Base-by-base conservation (phyloP, 257 asterid genomes). In the Ehretia macrophylla region DNA sequence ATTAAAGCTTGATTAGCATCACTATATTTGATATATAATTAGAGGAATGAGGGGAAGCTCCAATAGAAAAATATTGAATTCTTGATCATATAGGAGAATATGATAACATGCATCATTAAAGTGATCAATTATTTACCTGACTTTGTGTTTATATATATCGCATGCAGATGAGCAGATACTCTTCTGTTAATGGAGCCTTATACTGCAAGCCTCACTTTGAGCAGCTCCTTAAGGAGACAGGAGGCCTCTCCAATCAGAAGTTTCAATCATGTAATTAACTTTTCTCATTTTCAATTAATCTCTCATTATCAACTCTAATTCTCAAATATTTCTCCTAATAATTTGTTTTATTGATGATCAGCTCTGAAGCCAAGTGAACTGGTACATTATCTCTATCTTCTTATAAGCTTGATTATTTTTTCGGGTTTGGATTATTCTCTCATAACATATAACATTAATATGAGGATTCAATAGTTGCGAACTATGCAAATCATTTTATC, bases 151-250 rank as follows among this genome's bases (percentile, higher is more conserved):
- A 27, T 27, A 27, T 27, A 27, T 27, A 27, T 27, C 35, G 6
- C n/a, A n/a, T n/a, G 10, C 68, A 85, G 94, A 69, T 85, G 75
- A 82, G 89, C 70, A 82, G 55, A 20, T 82, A 75, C 72, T 77
- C 80, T 8, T 75, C 79, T 1, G 63, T 79, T 60, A 84, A 85
- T 20, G 91, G 83, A 22, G 70, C 58, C 48, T 65, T 85, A 32
- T 85, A 68, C 72, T 85, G 94, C 77, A 82, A 71, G 55, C 80
- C 86, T 52, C 93, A 79, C 59, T 84, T 70, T 69, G 94, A 77
- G 56, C 94, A 84, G 42, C 79, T 71, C 16, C 76, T 79, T 59
- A 81, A 62, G 75, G 89, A 84, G 59, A 75, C 71, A 45, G 94
- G 85, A 63, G 77, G 68, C 59, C 68, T 76, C 55, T 66, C 74